A percentile compares a stretch with the other conserved stretches of the same genome.
Conservation (phyloP, 2,329 filamentous ascomycete genomes). For the Sordariomycetes sp. region DNA sequence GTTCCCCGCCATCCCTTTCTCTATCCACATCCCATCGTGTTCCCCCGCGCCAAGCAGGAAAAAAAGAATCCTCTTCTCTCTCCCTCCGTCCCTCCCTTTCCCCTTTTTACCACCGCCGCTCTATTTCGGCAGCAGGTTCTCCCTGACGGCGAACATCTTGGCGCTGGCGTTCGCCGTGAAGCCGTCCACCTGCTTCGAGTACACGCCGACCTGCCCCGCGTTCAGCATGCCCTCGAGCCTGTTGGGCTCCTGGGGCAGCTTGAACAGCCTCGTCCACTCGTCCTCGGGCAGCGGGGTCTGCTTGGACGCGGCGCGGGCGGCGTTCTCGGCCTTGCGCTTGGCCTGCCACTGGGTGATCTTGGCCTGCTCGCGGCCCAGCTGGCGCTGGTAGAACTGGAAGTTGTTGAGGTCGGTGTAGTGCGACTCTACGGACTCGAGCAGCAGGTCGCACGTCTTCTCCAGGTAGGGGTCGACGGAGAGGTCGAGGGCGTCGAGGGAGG, state of each 20-base stretch:
- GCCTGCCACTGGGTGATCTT: constrained; percentile 96
- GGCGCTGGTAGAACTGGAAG: constrained; percentile 92
- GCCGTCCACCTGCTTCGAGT: constrained; percentile 91
- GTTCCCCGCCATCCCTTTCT: too few species aligned
- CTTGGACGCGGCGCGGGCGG: constrained; percentile 73
- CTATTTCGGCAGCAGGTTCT: constrained; percentile 51
- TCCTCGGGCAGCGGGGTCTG: constrained; percentile 85
- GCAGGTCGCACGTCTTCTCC: constrained; percentile 93
- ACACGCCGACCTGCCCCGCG: constrained; percentile 93
- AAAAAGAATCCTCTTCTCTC: background rate
- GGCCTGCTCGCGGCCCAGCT: constrained; percentile 83
- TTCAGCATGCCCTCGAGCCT: constrained; percentile 90
- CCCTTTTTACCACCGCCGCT: background rate
- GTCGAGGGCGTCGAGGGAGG: constrained; percentile 82
- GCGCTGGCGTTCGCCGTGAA: constrained; percentile 85
- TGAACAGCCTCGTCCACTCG: constrained; percentile 97
- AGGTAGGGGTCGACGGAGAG: constrained; percentile 95
- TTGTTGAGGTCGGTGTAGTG: constrained; percentile 99
- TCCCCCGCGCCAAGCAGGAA: background rate
- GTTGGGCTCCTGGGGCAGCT: constrained; percentile 90
- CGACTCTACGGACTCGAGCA: constrained; percentile 92
- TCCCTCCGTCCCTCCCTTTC: background rate
- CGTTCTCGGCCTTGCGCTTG: constrained; percentile 95
- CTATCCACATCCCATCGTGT: background rate
- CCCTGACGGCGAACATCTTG: constrained; percentile 96